These are phyloP conservation scores for Petrea volubilis DNA, from an alignment of 257 asterid species.

Conservation along the genomic window DNA sequence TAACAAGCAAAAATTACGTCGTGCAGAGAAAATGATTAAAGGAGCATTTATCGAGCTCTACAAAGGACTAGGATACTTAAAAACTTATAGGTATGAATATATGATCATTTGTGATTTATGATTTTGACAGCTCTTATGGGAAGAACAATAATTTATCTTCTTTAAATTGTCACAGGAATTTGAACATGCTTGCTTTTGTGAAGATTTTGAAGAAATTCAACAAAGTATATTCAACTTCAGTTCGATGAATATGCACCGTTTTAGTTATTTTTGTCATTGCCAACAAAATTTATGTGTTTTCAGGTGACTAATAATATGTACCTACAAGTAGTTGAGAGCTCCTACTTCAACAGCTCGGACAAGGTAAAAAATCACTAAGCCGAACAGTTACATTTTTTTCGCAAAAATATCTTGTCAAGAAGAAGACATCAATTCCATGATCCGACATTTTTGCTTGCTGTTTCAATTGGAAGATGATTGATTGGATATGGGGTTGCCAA, in stretches of 20 bases:
- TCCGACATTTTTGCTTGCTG: background rate
- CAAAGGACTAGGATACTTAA: conserved; percentile 81
- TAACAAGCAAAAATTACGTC: conserved; percentile 66
- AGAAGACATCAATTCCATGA: no score
- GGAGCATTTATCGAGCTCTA: conserved; percentile 89
- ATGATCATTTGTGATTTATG: background rate
- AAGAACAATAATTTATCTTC: background rate
- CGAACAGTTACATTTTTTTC: background rate
- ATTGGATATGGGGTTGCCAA: conserved; percentile 39
- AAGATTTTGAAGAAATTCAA: conserved; percentile 95
- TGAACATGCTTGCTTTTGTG: conserved; percentile 91
- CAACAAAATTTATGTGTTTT: conserved; percentile 27
- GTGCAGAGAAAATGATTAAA: conserved; percentile 88
- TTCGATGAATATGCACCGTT: background rate
- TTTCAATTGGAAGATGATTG: conserved; percentile 45
- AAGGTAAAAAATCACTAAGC: conserved; percentile 53
- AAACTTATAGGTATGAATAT: conserved; percentile 67
- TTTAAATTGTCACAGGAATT: conserved; percentile 49
- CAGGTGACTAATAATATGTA: conserved; percentile 89
- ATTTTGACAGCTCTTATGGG: background rate
- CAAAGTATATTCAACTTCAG: conserved; percentile 42
- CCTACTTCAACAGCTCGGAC: conserved; percentile 91
- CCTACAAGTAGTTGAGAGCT: conserved; percentile 84
- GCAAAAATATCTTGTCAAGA: conserved; percentile 22
- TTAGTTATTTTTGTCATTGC: background rate